phyloP scores from a whole-genome alignment of 768 basidiomycete species.

The Amanita muscaria region DNA sequence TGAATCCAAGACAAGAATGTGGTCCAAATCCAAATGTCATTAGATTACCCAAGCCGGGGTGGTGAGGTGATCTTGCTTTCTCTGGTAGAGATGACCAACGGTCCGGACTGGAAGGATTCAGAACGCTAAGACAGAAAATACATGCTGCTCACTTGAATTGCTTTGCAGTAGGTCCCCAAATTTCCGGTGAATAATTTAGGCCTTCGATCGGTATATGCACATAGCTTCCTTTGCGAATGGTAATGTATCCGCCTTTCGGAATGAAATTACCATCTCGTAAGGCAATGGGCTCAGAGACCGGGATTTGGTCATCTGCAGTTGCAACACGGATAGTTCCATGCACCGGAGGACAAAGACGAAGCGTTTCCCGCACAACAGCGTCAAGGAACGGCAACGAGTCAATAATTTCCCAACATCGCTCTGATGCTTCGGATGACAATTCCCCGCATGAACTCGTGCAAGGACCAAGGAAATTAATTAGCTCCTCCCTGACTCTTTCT shows the following conservation, averaged over 20 bases:
- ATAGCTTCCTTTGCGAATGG: constrained; percentile 45
- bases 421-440: constrained; percentile 7
- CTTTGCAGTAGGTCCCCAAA: constrained; percentile 47
- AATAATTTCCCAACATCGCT: constrained; percentile 24
- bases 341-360: constrained; percentile 48
- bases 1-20: constrained; percentile 40
- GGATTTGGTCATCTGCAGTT: constrained; percentile 43
- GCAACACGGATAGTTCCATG: constrained; percentile 53
- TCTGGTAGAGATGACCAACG: constrained; percentile 40
- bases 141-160: constrained; percentile 52
- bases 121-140: constrained; percentile 7
- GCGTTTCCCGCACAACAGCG: constrained; percentile 45
- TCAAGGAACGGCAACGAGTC: constrained; percentile 46
- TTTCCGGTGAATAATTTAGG: constrained; percentile 38
- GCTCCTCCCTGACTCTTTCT: constrained; percentile 44
- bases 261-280: constrained; percentile 31
- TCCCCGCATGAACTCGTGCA: constrained; percentile 9
- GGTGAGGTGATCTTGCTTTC: constrained; percentile 23
- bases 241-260: constrained; percentile 27
- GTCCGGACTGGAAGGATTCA: constrained; percentile 32
- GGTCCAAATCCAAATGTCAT: constrained; percentile 49
- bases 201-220: constrained; percentile 54
- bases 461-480: constrained; percentile 13
- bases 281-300: constrained; percentile 36
- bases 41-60: constrained; percentile 40